phyloP scores from a whole-genome alignment of 768 basidiomycete species.

The Stropharia rugosoannulata region DNA sequence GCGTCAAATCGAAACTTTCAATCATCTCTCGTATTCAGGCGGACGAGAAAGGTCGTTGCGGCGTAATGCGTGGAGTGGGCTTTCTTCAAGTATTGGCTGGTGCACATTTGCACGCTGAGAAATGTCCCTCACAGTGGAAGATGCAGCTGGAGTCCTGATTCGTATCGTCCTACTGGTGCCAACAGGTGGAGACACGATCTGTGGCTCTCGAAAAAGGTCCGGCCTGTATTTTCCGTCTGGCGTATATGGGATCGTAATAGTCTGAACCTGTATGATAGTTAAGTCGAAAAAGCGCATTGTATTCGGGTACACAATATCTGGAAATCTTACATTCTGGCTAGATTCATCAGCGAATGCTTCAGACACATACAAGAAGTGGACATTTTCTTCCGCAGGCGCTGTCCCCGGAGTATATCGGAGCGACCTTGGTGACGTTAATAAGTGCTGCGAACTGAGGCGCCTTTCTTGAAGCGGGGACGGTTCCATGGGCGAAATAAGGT shows the following conservation, averaged over 20 bases:
- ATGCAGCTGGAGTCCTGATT: background rate
- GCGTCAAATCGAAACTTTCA: too few species aligned
- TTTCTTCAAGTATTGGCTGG: too few species aligned
- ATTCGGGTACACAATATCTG: background rate
- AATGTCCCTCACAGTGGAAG: background rate
- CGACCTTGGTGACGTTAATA: background rate
- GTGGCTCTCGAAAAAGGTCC: constrained; percentile 10
- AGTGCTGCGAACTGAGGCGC: background rate
- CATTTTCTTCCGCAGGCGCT: background rate
- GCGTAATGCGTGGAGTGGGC: too few species aligned
- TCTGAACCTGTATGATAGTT: constrained; percentile 5
- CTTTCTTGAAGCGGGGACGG: background rate
- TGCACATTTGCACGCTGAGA: too few species aligned
- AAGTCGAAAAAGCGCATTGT: background rate
- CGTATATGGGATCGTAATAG: constrained; percentile 11
- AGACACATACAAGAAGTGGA: background rate
- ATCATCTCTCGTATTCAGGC: too few species aligned
- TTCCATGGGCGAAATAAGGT: background rate
- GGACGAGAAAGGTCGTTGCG: too few species aligned
- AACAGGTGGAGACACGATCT: constrained; percentile 9
- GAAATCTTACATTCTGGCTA: background rate
- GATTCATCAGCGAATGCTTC: background rate
- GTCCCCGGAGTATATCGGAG: background rate
- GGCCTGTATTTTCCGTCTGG: constrained; percentile 18
- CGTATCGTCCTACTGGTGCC: background rate